Percentiles rank a stretch among this genome's conserved stretches.
Evolutionary conservation across 768 basidiomycete genomes (phyloP).

Genomic region (Paxillus involutus): DNA sequence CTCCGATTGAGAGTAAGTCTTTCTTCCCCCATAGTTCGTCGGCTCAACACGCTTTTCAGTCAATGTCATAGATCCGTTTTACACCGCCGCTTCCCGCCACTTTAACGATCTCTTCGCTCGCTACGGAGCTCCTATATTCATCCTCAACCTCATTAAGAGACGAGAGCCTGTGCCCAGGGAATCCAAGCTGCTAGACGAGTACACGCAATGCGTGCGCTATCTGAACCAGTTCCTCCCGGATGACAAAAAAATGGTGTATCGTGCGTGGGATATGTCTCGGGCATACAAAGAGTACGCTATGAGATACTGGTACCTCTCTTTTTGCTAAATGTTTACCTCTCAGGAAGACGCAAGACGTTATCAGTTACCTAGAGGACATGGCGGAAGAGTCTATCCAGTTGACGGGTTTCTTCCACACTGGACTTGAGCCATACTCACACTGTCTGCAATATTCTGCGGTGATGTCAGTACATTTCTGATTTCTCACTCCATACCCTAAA

Average conservation of each 20-base stretch:
- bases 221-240: constrained; percentile 93
- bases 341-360: constrained; percentile 94
- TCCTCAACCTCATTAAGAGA: constrained; percentile 93
- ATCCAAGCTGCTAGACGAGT: constrained; percentile 86
- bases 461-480: constrained; percentile 32
- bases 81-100: constrained; percentile 87
- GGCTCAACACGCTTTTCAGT: constrained; percentile 46
- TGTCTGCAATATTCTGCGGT: constrained; percentile 42
- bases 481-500: background rate
- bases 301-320: background rate
- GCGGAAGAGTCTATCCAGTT: constrained; percentile 91
- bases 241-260: constrained; percentile 84
- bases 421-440: constrained; percentile 81
- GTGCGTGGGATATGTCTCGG: constrained; percentile 95
- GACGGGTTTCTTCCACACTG: constrained; percentile 95
- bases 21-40: background rate
- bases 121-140: constrained; percentile 87
- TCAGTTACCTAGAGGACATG: constrained; percentile 90
- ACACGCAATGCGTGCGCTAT: constrained; percentile 88
- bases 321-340: background rate
- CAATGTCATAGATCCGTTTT: constrained; percentile 93
- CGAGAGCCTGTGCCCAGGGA: constrained; percentile 79
- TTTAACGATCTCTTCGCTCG: constrained; percentile 89
- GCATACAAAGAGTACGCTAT: constrained; percentile 86
- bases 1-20: constrained; percentile 89